Base-by-base conservation (phyloP, 2,329 filamentous ascomycete genomes). In the Lachnellula subtilissima region DNA sequence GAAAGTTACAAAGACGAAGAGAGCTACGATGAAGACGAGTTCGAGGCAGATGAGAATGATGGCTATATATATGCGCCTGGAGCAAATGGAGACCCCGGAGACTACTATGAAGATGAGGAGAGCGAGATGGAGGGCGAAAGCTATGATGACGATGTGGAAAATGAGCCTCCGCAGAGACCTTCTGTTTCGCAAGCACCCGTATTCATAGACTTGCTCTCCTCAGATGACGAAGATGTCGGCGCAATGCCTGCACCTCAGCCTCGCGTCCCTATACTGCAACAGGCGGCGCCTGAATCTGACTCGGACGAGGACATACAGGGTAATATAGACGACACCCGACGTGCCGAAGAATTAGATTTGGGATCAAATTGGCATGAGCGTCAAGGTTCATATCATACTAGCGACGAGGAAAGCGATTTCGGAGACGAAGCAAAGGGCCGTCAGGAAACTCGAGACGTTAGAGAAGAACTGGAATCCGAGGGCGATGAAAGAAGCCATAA, bases 141-240 rank as follows among this genome's bases (percentile, higher is more conserved):
- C 35, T 54, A 54, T 39, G 57, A 61, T 39, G 51, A 58, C 9
- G 57, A 61, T 17, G 56, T 51, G 3, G 58, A 58, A 22, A 56
- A 61, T 17, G 61, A 56, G 2, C 25, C 47, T 28, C 25, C 40
- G 14, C 43, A 43, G 8, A 32, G 28, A 32, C 57, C 49, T 17
- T 43, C 48, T 35, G 47, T 45, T 22, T 55, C 57, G 36, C 32
- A 52, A 53, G 53, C 53, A 25, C 65, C 69, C 1, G 63, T 63
- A 19, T 54, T 70, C 19, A 70, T 71, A 17, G 65, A 70, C 25
- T 56, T 71, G 19, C 56, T 71, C 11, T 70, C 68, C 19, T 70
- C 68, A n/a, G 69, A 70, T 47, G 67, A 69, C 6, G 69, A 71
- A 51, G 66, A 68, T n/a, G 61, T 58, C 19, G 54, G 22, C 2